Conservation (phyloP, 2,329 filamentous ascomycete genomes). For the Pezicula neosporulosa region DNA sequence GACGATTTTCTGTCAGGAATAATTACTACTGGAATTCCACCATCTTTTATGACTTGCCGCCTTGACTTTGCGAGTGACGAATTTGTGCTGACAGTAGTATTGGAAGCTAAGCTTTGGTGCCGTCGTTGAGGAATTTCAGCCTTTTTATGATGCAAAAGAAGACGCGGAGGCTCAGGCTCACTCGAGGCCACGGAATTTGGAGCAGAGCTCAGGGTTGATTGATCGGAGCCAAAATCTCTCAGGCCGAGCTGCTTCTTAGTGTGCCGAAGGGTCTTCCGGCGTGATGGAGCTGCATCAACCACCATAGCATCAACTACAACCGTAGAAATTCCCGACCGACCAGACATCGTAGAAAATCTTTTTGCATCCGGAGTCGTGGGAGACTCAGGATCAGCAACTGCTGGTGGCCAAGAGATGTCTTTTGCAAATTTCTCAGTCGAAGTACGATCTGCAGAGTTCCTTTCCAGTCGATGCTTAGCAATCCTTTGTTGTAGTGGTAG, state of each 20-base stretch:
- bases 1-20: constrained; percentile 54
- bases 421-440: constrained; percentile 15
- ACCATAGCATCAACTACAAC: constrained; percentile 54
- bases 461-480: constrained; percentile 18
- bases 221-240: constrained; percentile 39
- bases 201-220: constrained; percentile 34
- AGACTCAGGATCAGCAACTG: constrained; percentile 15
- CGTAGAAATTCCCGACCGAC: constrained; percentile 51
- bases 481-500: constrained; percentile 24
- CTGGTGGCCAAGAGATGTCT: constrained; percentile 11
- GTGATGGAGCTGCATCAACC: constrained; percentile 44
- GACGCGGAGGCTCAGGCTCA: constrained; percentile 19
- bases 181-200: constrained; percentile 34
- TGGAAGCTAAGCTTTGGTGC: constrained; percentile 43
- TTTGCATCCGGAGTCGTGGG: constrained; percentile 34
- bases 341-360: constrained; percentile 51
- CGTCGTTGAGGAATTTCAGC: constrained; percentile 17
- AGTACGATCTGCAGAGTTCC: constrained; percentile 14
- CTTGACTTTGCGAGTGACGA: constrained; percentile 51
- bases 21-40: constrained; percentile 59
- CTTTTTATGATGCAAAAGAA: constrained; percentile 20
- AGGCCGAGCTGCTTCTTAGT: constrained; percentile 52
- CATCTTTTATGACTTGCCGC: constrained; percentile 55
- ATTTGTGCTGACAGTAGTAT: constrained; percentile 42
- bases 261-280: constrained; percentile 56